phyloP scores from a whole-genome alignment of 2,329 filamentous ascomycete genomes.

The Falciphora oryzae region DNA sequence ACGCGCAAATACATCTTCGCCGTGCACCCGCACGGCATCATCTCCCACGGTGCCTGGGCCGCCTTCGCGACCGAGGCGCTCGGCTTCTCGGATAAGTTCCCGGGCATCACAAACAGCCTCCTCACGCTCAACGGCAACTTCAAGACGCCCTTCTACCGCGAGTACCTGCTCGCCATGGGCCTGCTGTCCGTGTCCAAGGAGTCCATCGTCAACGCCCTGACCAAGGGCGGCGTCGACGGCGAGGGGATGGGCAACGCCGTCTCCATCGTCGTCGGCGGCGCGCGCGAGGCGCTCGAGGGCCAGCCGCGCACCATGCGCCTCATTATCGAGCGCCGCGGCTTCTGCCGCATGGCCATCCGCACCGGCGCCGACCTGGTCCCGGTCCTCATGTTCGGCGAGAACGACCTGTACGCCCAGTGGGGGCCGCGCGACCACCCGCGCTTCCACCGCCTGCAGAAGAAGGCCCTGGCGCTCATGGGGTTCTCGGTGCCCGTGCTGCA shows the following conservation, averaged over 20 bases:
- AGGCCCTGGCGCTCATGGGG: constrained; percentile 78
- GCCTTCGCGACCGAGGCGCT: constrained; percentile 88
- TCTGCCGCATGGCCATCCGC: constrained; percentile 86
- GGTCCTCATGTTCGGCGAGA: constrained; percentile 89
- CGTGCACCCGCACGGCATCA: constrained; percentile 93
- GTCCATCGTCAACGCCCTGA: constrained; percentile 83
- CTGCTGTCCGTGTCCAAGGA: constrained; percentile 85
- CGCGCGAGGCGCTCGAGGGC: constrained; percentile 85
- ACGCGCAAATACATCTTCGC: constrained; percentile 94
- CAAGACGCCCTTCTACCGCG: constrained; percentile 84
- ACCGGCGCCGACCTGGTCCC: constrained; percentile 93
- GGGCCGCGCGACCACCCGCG: constrained; percentile 69
- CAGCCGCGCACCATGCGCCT: constrained; percentile 71
- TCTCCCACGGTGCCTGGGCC: constrained; percentile 90
- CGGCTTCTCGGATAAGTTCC: constrained; percentile 81
- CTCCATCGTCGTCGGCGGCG: constrained; percentile 91
- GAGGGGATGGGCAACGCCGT: constrained; percentile 93
- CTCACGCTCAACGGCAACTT: constrained; percentile 96
- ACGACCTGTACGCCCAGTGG: constrained; percentile 91
- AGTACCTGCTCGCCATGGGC: constrained; percentile 88
- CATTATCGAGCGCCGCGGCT: constrained; percentile 77
- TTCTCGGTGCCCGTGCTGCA: constrained; percentile 91
- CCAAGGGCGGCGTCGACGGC: constrained; percentile 66
- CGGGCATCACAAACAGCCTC: constrained; percentile 89
- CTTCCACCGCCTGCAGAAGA: constrained; percentile 75